These are phyloP conservation scores for Fusarium algeriense DNA, from an alignment of 2,329 filamentous ascomycete species.

Conservation along the genomic window DNA sequence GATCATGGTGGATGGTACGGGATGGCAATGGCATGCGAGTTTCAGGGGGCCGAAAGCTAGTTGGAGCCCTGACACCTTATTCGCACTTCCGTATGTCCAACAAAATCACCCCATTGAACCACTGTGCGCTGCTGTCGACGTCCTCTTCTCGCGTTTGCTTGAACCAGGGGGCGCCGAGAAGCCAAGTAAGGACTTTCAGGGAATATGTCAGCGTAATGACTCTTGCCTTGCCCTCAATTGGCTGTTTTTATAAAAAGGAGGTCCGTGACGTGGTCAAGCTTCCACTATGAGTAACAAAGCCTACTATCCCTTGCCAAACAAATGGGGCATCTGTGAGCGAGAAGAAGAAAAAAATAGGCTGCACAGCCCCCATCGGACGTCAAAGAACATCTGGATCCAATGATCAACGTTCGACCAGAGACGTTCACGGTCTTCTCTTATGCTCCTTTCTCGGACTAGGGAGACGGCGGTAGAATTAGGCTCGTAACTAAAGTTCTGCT, in stretches of 20 bases:
- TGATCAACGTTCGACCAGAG: conserved; percentile 6
- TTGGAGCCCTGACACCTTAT: conserved; percentile 27
- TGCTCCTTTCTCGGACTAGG: conserved; percentile 15
- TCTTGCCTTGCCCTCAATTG: conserved; percentile 38
- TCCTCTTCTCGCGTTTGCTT: not conserved
- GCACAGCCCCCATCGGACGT: conserved; percentile 30
- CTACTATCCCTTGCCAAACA: conserved; percentile 34
- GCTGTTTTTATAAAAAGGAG: conserved; percentile 34
- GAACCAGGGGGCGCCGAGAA: conserved; percentile 20
- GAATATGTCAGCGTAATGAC: conserved; percentile 33
- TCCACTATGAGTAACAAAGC: conserved; percentile 28
- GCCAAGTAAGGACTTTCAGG: not conserved
- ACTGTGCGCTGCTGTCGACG: not conserved
- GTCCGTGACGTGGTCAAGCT: conserved; percentile 43
- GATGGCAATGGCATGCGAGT: conserved; percentile 26
- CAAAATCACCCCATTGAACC: not conserved
- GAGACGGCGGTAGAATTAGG: conserved; percentile 32
- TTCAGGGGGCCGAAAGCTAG: conserved; percentile 36
- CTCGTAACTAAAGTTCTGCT: conserved; percentile 38
- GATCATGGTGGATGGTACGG: conserved; percentile 4
- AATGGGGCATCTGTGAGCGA: conserved; percentile 13
- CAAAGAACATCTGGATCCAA: conserved; percentile 29
- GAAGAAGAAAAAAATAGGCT: conserved; percentile 21
- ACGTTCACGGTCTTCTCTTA: not conserved
- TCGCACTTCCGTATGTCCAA: conserved; percentile 15